These are phyloP conservation scores for Eucalyptus sp. DNA, from an alignment of 345 rosid species.

Conservation along the genomic window DNA sequence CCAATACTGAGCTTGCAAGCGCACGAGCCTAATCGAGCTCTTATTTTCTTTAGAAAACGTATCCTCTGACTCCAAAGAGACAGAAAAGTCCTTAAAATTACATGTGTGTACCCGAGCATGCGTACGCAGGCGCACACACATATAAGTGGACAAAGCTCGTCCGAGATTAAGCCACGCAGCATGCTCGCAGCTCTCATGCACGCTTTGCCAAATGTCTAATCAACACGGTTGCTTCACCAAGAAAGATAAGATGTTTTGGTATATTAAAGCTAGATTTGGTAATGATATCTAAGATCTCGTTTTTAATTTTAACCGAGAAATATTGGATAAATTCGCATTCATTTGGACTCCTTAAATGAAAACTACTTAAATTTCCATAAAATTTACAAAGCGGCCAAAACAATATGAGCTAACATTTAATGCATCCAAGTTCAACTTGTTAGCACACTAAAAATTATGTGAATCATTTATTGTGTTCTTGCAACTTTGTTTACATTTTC, in stretches of 20 bases:
- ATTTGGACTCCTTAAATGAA: neutral
- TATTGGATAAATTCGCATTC: neutral
- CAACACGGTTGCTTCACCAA: neutral
- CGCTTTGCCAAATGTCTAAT: neutral
- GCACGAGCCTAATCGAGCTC: neutral
- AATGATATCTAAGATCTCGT: neutral
- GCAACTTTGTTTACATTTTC: neutral
- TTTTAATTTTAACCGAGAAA: neutral
- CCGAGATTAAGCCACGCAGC: neutral
- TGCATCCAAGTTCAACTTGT: neutral
- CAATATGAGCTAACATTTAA: neutral
- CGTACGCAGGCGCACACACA: neutral
- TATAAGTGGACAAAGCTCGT: neutral
- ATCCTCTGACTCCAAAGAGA: neutral
- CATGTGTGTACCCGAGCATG: neutral
- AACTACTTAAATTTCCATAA: neutral
- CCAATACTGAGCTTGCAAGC: neutral
- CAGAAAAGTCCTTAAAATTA: neutral
- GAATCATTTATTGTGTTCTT: neutral
- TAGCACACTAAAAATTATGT: neutral
- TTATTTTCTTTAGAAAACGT: neutral
- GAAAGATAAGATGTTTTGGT: neutral
- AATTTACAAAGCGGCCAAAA: neutral
- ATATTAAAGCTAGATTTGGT: neutral
- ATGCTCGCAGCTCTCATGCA: neutral